Evolutionary conservation across 441 rosid species (phyloP).

Genomic region (Eruca vesicaria): DNA sequence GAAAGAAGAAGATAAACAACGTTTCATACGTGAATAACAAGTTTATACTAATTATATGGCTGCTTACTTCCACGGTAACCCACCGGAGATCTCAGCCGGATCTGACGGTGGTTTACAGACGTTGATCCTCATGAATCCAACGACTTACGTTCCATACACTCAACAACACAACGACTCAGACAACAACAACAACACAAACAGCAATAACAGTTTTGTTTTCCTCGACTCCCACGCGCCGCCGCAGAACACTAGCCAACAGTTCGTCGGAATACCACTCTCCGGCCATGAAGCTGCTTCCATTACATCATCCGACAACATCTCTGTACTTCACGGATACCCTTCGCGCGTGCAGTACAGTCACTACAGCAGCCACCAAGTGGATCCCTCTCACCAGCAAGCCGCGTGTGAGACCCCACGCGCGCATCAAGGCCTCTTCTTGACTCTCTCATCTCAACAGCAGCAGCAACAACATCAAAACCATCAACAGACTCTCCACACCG

Average conservation of each 20-base stretch:
- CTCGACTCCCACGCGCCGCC: constrained; percentile 66
- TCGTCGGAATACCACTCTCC: constrained; percentile 79
- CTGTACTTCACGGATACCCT: constrained; percentile 66
- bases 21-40: neutral
- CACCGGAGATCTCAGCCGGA: constrained; percentile 71
- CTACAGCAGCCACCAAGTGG: constrained; percentile 61
- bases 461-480: constrained; percentile 49
- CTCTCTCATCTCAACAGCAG: constrained; percentile 87
- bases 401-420: constrained; percentile 79
- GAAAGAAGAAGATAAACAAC: constrained; percentile 40
- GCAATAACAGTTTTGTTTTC: constrained; percentile 53
- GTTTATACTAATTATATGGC: constrained; percentile 52
- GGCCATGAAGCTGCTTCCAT: constrained; percentile 37
- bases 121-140: constrained; percentile 92
- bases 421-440: constrained; percentile 77
- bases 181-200: constrained; percentile 23
- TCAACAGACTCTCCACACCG: constrained; percentile 16
- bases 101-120: constrained; percentile 70
- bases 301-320: constrained; percentile 48
- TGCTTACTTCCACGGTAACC: constrained; percentile 77
- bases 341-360: constrained; percentile 75
- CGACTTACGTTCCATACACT: constrained; percentile 74
- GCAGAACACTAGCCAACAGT: constrained; percentile 54
- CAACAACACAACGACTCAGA: constrained; percentile 36
- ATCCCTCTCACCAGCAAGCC: constrained; percentile 40